Evolutionary conservation across 1,284 basidiomycete genomes (phyloP).

Genomic region (Ustilago esculenta): DNA sequence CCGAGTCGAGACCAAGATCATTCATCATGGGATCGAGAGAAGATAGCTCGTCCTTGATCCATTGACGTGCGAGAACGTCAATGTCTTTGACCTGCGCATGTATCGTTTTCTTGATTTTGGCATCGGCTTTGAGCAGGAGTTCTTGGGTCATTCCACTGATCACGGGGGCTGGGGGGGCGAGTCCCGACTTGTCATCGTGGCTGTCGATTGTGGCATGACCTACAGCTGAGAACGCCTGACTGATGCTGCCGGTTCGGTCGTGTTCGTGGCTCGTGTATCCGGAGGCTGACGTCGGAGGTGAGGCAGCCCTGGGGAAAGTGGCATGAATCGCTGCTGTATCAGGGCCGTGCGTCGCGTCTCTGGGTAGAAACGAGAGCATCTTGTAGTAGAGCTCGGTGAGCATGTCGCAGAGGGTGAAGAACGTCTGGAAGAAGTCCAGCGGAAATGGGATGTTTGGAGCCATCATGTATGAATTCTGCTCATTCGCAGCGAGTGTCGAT

Average conservation of each 20-base stretch:
- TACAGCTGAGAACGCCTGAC: conserved; percentile 8
- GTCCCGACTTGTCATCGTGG: neutral
- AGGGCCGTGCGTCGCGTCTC: neutral
- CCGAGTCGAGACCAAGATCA: conserved; percentile 20
- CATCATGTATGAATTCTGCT: conserved; percentile 77
- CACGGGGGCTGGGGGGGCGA: neutral
- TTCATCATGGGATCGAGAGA: conserved; percentile 45
- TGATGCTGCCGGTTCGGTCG: conserved; percentile 22
- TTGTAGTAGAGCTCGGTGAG: conserved; percentile 56
- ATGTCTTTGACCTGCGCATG: conserved; percentile 49
- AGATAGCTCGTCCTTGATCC: conserved; percentile 54
- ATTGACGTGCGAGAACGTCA: conserved; percentile 46
- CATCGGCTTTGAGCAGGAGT: conserved; percentile 51
- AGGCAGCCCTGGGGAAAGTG: conserved; percentile 9
- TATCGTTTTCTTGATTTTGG: conserved; percentile 53
- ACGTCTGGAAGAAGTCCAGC: conserved; percentile 56
- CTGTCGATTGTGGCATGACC: too few species aligned
- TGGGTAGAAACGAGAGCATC: conserved; percentile 41
- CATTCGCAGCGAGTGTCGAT: conserved; percentile 8
- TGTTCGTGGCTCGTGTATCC: conserved; percentile 9
- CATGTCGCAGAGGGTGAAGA: conserved; percentile 57
- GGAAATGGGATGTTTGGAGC: conserved; percentile 72
- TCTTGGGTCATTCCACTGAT: conserved; percentile 42
- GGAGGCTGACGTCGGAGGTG: conserved; percentile 15
- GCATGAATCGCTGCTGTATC: neutral